Evolutionary conservation across 2,329 filamentous ascomycete species (phyloP).

Genomic region (Aureobasidium sp.): DNA sequence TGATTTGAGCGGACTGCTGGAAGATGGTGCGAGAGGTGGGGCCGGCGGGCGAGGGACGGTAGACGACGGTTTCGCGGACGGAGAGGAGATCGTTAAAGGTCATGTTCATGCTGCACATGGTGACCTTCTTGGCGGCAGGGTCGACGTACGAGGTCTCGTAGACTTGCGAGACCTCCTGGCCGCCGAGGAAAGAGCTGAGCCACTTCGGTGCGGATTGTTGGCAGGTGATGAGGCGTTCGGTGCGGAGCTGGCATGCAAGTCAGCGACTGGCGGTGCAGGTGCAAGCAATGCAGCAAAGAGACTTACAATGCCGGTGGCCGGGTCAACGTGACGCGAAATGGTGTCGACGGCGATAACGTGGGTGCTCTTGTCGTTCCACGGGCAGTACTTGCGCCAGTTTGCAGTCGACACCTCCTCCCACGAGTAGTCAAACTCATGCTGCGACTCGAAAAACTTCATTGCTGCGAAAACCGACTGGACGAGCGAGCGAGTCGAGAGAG

Average conservation of each 20-base stretch:
- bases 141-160: conserved; percentile 97
- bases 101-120: conserved; percentile 92
- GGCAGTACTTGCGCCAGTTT: conserved; percentile 98
- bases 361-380: conserved; percentile 97
- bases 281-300: background rate
- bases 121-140: conserved; percentile 71
- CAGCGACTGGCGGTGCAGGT: conserved; percentile 5
- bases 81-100: conserved; percentile 85
- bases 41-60: conserved; percentile 49
- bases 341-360: conserved; percentile 96
- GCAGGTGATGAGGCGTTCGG: conserved; percentile 59
- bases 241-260: conserved; percentile 46
- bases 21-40: conserved; percentile 63
- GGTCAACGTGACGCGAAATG: conserved; percentile 60
- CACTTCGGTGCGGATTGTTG: conserved; percentile 64
- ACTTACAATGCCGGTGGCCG: conserved; percentile 57
- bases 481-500: background rate
- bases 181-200: conserved; percentile 71
- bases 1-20: conserved; percentile 82
- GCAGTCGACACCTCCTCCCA: conserved; percentile 97
- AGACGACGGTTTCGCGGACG: conserved; percentile 87
- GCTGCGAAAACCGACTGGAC: background rate
- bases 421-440: conserved; percentile 89
- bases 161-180: conserved; percentile 73
- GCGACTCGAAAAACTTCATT: conserved; percentile 95